Evolutionary conservation across 2,329 filamentous ascomycete genomes (phyloP).

Genomic region (Cladobotryum protrusum): DNA sequence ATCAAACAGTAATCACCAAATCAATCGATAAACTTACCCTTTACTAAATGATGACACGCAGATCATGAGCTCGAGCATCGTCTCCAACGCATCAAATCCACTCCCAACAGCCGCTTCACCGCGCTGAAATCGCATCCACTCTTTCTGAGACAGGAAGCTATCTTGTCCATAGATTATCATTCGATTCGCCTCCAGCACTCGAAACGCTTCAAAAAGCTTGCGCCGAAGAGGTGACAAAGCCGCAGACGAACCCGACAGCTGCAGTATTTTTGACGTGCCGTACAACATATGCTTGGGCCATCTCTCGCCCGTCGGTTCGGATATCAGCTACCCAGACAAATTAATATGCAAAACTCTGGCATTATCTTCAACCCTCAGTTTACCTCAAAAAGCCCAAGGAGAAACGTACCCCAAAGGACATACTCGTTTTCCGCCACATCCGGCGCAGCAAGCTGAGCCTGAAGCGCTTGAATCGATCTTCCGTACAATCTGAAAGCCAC

Average conservation of each 20-base stretch:
- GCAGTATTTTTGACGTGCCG: constrained; percentile 19
- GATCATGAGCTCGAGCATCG: constrained; percentile 11
- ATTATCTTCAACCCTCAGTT: rapidly evolving
- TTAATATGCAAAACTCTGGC: neutral
- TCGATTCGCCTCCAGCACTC: constrained; percentile 18
- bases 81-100: neutral
- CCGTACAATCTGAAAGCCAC: constrained; percentile 17
- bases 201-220: constrained; percentile 17
- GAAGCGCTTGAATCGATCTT: constrained; percentile 14
- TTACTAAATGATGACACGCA: constrained; percentile 17
- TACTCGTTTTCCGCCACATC: constrained; percentile 4
- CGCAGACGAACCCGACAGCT: neutral
- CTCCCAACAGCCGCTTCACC: no score
- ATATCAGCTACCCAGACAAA: constrained; percentile 15
- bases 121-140: constrained; percentile 4
- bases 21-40: neutral
- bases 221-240: neutral
- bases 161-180: constrained; percentile 20
- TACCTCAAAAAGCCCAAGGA: constrained; percentile 24
- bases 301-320: constrained; percentile 18
- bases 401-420: constrained; percentile 21
- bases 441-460: constrained; percentile 2
- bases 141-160: constrained; percentile 14
- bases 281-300: constrained; percentile 24
- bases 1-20: neutral